Base-by-base conservation (phyloP, 495 filamentous ascomycete genomes). In the Astrothelium subdiscretum region DNA sequence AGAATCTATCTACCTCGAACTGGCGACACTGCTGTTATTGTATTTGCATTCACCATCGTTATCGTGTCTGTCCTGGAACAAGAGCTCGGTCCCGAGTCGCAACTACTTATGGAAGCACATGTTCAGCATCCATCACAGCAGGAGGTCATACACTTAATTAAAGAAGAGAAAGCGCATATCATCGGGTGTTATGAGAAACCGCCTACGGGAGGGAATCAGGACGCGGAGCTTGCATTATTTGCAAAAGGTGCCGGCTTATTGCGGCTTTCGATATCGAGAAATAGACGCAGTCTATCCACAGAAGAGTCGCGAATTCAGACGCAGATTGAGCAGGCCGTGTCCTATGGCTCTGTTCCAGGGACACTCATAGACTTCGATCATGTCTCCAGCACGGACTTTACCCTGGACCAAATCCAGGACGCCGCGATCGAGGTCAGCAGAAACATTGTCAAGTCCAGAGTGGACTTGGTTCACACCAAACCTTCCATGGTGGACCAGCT, bases 261-360 rank as follows among this genome's bases (percentile, higher is more conserved):
- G 43, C 82, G 91, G 61, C 73, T 97, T 40, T 81, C 81, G n/a
- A 29, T 54, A 54, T 29, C 48, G 26, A 24, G 24, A 11, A 29
- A 29, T 29, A 24, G 48, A 29, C 48, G 22, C 6, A 29, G 20
- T 10, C n/a, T 8, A 54, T 29, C 48, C 48, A 27, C 69, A 2
- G 76, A 79, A 24, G 71, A 73, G 61, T 67, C 69, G 13, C 72
- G 72, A 27, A 78, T 89, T 8, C 91, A 88, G 70, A 88, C 84
- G 70, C 97, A 92, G 72, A 79, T 99, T 48, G 91, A 96, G 68
- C 92, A 97, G 71, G 92, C 92, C 15, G 85, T 97, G 2, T 96
- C 96, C 75, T 97, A 88, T 71, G 90, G 92, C 1, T 83, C 82
- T 24, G 84, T 90, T 72, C 78, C 81, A 51, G 82, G 87, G 65